Conservation (phyloP, 139 green algal species). For the Chlamydomonas incerta region DNA sequence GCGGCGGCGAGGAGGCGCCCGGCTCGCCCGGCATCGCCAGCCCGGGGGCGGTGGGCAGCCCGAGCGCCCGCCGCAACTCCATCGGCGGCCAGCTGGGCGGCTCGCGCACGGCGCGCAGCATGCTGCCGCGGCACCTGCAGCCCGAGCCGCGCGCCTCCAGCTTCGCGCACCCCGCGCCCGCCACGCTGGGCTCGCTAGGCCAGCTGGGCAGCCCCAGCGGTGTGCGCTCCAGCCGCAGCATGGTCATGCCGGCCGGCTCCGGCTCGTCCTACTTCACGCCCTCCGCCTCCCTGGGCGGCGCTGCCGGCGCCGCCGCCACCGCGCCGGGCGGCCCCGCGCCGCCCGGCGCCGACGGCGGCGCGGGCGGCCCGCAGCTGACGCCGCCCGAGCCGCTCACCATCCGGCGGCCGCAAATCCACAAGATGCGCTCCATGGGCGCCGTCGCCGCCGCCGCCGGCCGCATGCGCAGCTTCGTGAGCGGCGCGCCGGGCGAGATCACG, state of each 20-base stretch:
- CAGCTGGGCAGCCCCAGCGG: not conserved
- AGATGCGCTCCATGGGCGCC: slow-evolving; percentile 2
- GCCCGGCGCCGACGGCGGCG: not conserved
- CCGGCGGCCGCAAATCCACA: slow-evolving; percentile 22
- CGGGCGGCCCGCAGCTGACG: not conserved
- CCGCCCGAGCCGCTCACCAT: not conserved
- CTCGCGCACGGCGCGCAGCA: slow-evolving; percentile 11
- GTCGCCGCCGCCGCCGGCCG: not conserved
- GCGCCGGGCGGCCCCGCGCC: not conserved
- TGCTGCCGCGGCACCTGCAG: not conserved
- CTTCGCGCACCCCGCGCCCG: not conserved
- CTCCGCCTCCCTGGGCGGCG: not conserved
- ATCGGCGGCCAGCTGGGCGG: not conserved
- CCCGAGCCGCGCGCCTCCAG: not conserved
- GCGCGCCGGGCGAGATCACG: slow-evolving; percentile 26
- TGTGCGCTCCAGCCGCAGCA: not conserved
- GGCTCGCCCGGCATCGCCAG: not conserved
- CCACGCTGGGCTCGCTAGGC: not conserved
- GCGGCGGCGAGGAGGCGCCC: not conserved
- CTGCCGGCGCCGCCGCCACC: not conserved
- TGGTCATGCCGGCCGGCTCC: not conserved
- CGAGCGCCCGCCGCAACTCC: not conserved
- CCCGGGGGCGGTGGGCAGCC: not conserved
- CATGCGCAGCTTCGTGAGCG: slow-evolving; percentile 1
- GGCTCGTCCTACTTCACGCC: not conserved